Base-by-base conservation (phyloP, 768 basidiomycete genomes). In the Russula sp. region DNA sequence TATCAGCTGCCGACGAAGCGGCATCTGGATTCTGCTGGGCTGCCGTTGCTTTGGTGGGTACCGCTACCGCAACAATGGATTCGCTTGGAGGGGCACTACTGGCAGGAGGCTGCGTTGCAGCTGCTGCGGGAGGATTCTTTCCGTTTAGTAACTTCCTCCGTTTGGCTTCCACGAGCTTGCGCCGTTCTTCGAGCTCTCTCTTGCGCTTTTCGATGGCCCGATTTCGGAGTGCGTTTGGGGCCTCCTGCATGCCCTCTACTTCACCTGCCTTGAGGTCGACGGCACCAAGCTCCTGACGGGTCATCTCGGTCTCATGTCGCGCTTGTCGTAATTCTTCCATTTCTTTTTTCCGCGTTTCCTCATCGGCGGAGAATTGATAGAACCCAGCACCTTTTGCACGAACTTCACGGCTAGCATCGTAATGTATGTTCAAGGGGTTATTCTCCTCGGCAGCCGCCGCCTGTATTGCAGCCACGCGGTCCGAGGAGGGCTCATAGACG, bases 311-410 rank as follows among this genome's bases (percentile, higher is more conserved):
- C 72, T 94, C 90, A 52, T 83, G 80, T 49, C 92, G 79, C 2
- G 80, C 81, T 5, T 76, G 73, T 63, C 81, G 83, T 14, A 98
- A 77, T 61, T 89, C 90, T 62, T 91, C 91, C 92, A 95, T 91
- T 73, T 98, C 88, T 56, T 79, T 77, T 67, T 77, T 77, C 49
- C 97, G 80, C 32, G 83, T 84, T 67, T 90, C 89, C 71, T 94
- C 92, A 69, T 97, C 93, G 3, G 73, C 82, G 14, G 92, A 92
- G 75, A 98, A 95, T 72, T 92, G 89, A 74, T 96, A 97, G 76
- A 90, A 92, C 1, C 85, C 94, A 1, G 96, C 95, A 50, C 91
- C 97, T 73, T 88, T 89, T 14, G 89, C 84, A 18, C 97, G 90
- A 22, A 90, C 86, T 75, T 99, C 96, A 57, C 76, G 77, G 0